Evolutionary conservation across 768 basidiomycete species (phyloP).

Genomic region (Pilatotrama ljubarskyi): DNA sequence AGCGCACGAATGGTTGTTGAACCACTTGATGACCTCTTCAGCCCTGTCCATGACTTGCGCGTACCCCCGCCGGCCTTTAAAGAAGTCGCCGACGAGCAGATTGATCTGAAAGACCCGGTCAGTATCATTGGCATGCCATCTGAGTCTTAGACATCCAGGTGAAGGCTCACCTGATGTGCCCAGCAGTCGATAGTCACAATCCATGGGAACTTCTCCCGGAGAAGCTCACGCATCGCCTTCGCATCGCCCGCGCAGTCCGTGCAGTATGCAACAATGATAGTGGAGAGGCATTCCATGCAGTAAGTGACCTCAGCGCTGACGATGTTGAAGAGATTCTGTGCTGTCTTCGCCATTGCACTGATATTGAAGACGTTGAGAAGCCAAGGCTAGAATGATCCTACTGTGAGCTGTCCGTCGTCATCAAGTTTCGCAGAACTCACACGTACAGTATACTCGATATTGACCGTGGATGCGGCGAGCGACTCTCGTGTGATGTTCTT

Average conservation of each 20-base stretch:
- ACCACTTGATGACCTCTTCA: constrained; percentile 32
- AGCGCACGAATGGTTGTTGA: constrained; percentile 35
- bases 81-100: constrained; percentile 38
- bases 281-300: constrained; percentile 20
- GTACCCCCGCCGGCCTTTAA: constrained; percentile 22
- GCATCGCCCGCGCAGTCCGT: no score
- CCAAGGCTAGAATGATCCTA: not conserved
- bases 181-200: no score
- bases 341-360: constrained; percentile 29
- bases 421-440: constrained; percentile 7
- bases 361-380: constrained; percentile 24
- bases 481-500: constrained; percentile 32
- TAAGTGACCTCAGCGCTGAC: constrained; percentile 29
- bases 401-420: no score
- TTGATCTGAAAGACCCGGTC: constrained; percentile 30
- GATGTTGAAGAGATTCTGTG: constrained; percentile 26
- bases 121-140: not conserved
- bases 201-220: no score
- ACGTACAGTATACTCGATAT: constrained; percentile 27
- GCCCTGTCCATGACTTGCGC: constrained; percentile 19
- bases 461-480: constrained; percentile 30
- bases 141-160: no score
- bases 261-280: not conserved
- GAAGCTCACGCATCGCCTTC: no score
- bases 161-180: no score